Evolutionary conservation across 2,329 filamentous ascomycete genomes (phyloP).

Genomic region (Dryadomyces quercus-mongolicae): DNA sequence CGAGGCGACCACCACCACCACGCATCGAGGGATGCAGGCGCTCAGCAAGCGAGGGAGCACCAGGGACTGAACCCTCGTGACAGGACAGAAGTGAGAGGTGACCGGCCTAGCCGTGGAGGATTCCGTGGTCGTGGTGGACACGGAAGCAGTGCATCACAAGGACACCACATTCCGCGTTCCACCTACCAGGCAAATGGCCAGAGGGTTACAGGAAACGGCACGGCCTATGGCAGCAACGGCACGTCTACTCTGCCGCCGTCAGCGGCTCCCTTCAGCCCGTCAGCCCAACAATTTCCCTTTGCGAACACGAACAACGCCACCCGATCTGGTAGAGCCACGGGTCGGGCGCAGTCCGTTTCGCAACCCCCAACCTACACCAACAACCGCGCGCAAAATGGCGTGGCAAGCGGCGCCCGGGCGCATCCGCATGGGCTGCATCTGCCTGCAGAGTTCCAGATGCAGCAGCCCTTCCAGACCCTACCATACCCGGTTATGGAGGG

Average conservation of each 20-base stretch:
- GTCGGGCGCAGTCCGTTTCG: conserved; percentile 6
- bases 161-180: conserved; percentile 20
- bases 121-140: conserved; percentile 34
- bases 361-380: conserved; percentile 1
- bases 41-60: background rate
- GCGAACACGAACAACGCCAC: conserved; percentile 13
- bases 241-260: conserved; percentile 6
- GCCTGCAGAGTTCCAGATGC: conserved; percentile 8
- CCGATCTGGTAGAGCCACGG: background rate
- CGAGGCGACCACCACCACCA: background rate
- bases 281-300: conserved; percentile 27
- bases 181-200: conserved; percentile 23
- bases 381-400: conserved; percentile 11
- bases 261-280: conserved; percentile 29
- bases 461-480: background rate
- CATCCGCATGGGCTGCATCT: conserved; percentile 16
- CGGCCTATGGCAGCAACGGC: conserved; percentile 18
- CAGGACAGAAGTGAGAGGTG: conserved; percentile 23
- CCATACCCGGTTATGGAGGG: conserved; percentile 6
- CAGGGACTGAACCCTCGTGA: conserved; percentile 17
- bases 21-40: background rate
- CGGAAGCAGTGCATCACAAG: conserved; percentile 19
- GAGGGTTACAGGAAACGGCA: conserved; percentile 15
- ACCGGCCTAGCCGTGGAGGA: conserved; percentile 26
- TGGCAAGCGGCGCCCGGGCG: conserved; percentile 8